Evolutionary conservation across 192 early-diverging fungal genomes (phyloP).

Genomic region (Chytriomyces hyalinus): DNA sequence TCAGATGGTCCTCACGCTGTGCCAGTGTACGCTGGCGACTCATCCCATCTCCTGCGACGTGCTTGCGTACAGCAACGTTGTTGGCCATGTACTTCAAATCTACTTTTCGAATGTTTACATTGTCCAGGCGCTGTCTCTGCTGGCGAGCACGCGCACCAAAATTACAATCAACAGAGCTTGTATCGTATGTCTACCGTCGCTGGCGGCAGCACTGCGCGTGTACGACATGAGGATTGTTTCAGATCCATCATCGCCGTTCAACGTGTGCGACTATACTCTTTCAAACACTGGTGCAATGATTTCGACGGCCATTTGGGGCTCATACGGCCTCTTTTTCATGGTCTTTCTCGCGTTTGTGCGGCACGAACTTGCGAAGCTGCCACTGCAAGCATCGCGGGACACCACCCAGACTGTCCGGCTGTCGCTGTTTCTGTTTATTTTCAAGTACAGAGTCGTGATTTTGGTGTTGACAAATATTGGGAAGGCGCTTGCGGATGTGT

Average conservation of each 20-base stretch:
- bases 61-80: background rate
- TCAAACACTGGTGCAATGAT: background rate
- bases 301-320: too few species aligned
- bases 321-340: too few species aligned
- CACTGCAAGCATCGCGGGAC: too few species aligned
- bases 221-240: background rate
- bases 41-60: background rate
- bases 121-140: background rate
- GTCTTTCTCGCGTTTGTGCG: too few species aligned
- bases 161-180: background rate
- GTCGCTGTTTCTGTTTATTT: too few species aligned
- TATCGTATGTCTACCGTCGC: background rate
- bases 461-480: too few species aligned
- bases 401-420: too few species aligned
- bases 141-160: background rate
- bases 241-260: background rate
- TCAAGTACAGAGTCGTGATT: too few species aligned
- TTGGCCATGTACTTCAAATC: background rate
- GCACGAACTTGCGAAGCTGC: too few species aligned
- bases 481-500: too few species aligned
- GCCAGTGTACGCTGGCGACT: background rate
- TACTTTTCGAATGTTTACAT: background rate
- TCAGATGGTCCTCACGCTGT: background rate
- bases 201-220: background rate
- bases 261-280: background rate